A percentile compares a stretch with the other conserved stretches of the same genome.
Evolutionary conservation across 1,284 basidiomycete genomes (phyloP).

Genomic region (Cutaneotrichosporon mucoides): DNA sequence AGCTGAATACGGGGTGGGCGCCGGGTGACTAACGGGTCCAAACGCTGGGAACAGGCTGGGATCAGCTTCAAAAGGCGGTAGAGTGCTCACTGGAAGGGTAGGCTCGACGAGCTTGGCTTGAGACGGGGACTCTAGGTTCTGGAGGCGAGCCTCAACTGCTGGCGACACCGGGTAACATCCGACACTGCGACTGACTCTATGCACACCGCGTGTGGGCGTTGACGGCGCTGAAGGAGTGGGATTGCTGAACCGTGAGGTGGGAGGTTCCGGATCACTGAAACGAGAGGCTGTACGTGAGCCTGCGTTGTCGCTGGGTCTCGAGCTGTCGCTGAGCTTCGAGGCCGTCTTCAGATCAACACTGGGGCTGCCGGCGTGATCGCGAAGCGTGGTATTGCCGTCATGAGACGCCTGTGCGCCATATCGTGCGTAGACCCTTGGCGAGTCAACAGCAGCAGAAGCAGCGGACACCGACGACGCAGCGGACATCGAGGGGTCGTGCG

Average conservation of each 20-base stretch:
- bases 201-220: not conserved
- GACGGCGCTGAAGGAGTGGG: no score
- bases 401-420: no score
- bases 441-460: not conserved
- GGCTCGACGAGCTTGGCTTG: constrained; percentile 4
- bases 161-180: constrained; percentile 6
- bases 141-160: not conserved
- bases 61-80: not conserved
- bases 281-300: no score
- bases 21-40: constrained; percentile 33
- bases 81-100: constrained; percentile 4
- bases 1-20: not conserved
- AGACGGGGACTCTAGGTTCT: not conserved
- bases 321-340: no score
- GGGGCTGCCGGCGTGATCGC: no score
- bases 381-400: not conserved
- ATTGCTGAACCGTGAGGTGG: no score
- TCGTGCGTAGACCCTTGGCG: not conserved
- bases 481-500: not conserved
- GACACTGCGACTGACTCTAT: constrained; percentile 1
- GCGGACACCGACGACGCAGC: not conserved
- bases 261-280: no score
- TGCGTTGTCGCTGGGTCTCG: no score
- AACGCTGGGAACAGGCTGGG: constrained; percentile 29
- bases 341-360: no score